Conservation (phyloP, 495 filamentous ascomycete genomes). For the Geoglossum glabrum region DNA sequence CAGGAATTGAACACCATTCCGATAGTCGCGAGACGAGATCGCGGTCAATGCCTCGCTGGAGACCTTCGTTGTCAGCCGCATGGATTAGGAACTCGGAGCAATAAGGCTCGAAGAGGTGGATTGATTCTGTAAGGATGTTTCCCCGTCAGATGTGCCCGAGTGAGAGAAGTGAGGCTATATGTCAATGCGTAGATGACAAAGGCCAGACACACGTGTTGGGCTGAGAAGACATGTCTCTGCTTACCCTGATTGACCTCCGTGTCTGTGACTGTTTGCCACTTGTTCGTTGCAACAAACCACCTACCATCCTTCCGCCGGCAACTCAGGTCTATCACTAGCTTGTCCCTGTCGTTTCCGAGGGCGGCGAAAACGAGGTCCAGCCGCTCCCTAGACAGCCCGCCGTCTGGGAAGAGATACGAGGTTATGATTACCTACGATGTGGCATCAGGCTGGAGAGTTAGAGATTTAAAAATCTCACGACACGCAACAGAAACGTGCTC, state of each 20-base stretch:
- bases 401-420: slow-evolving; percentile 66
- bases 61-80: slow-evolving; percentile 92
- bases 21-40: slow-evolving; percentile 57
- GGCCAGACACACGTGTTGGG: too few species aligned
- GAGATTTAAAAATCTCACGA: neutral
- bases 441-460: neutral
- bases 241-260: slow-evolving; percentile 76
- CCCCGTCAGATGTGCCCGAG: neutral
- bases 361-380: slow-evolving; percentile 49
- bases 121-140: slow-evolving; percentile 36
- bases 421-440: slow-evolving; percentile 72
- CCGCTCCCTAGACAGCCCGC: slow-evolving; percentile 51
- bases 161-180: too few species aligned
- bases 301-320: slow-evolving; percentile 50
- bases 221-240: neutral
- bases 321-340: slow-evolving; percentile 86
- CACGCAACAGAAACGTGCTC: neutral
- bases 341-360: slow-evolving; percentile 51
- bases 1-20: slow-evolving; percentile 70
- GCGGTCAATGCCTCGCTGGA: slow-evolving; percentile 80
- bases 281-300: slow-evolving; percentile 95
- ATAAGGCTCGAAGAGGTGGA: slow-evolving; percentile 60
- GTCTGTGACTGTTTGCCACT: slow-evolving; percentile 93
- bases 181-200: too few species aligned
- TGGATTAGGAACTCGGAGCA: slow-evolving; percentile 95